A percentile compares a stretch with the other conserved stretches of the same genome.
Conservation (phyloP, 441 rosid genomes). For the Eugenia klotzschiana region DNA sequence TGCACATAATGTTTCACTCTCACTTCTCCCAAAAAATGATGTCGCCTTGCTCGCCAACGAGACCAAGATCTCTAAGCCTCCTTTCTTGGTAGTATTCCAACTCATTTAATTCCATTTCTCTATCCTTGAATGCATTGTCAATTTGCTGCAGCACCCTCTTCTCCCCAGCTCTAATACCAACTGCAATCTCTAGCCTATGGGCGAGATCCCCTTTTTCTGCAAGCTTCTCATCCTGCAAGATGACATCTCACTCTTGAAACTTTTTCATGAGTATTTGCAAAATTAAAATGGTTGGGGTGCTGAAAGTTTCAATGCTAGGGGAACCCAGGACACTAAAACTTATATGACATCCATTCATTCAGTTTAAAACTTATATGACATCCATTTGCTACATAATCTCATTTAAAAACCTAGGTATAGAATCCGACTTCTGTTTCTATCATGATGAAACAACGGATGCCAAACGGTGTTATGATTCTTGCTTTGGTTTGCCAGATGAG, state of each 20-base stretch:
- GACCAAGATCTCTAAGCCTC: conserved; percentile 76
- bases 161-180: conserved; percentile 65
- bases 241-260: neutral
- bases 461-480: neutral
- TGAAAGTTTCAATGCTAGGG: neutral
- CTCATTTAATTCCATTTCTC: conserved; percentile 52
- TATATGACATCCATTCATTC: no score
- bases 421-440: no score
- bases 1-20: conserved; percentile 1
- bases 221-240: conserved; percentile 59
- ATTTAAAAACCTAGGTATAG: no score
- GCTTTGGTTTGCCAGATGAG: neutral
- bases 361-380: no score
- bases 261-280: neutral
- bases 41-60: conserved; percentile 86
- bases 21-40: conserved; percentile 73
- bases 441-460: neutral
- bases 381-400: no score
- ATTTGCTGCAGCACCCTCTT: conserved; percentile 71
- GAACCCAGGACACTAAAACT: neutral
- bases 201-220: conserved; percentile 28
- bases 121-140: conserved; percentile 41
- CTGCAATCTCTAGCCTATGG: conserved; percentile 42
- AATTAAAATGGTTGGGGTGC: neutral
- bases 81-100: conserved; percentile 84